Base-by-base conservation (phyloP, 2,329 filamentous ascomycete species). In the Nothophoma quercina region DNA sequence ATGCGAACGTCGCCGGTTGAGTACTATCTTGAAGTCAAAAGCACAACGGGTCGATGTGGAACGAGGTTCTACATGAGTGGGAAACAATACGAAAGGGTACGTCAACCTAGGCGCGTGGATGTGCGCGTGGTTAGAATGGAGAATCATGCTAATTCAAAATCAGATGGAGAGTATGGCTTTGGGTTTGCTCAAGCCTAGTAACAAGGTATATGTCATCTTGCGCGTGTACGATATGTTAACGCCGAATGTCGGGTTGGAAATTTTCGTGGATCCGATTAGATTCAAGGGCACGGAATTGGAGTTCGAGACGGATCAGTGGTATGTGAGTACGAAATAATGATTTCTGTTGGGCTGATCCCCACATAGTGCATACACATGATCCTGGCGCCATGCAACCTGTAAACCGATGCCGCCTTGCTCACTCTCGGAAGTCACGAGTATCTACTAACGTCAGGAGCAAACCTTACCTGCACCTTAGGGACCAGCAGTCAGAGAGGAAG, bases 1-100 rank as follows among this genome's bases (percentile, higher is more conserved):
- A 3, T 78, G 74, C 71, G 22, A 30, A 9, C 59, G 35, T 9
- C 54, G 50, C 41, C 39, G 74, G 56, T 65, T 1, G 57, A 70
- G 25, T 83, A 81, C 56, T 77, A 75, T 18, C 76, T 84, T 2
- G 82, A 84, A 48, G 81, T 84, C 28, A 84, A 83, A 59, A 74
- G 79, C 1, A 83, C 80, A 0, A 77, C 74, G 0, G 62, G 64
- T 1, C 39, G 56, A 1, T 75, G 68, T 34, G 63, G 71, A 2
- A 76, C 72, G 5, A 71, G 76, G 0, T 82, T 84, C 46, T 83
- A 67, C 39, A 76, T 83, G 70, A 82, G 78, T 58, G 72, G 75
- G 23, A 55, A 59, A 1, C 80, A 83, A 59, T 80, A 78, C 43
- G 50, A 65, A 29, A 64, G 68, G 33, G 65, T 68, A 55, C 22